phyloP scores from a whole-genome alignment of 345 rosid genomes.

The Hypericum androsaemum region DNA sequence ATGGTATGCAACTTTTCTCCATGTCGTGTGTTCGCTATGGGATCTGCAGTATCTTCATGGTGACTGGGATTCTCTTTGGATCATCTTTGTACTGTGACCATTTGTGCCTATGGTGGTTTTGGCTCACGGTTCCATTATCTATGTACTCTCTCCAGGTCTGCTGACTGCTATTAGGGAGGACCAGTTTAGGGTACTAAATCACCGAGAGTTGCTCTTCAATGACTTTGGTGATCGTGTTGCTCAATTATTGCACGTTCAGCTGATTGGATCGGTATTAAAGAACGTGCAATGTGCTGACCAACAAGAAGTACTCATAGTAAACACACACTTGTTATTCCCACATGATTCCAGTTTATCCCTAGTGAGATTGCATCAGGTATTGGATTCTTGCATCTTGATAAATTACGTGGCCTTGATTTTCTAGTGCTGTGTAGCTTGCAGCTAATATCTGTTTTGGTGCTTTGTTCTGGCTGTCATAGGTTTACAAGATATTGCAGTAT shows the following conservation, averaged over 20 bases:
- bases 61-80: too few species aligned
- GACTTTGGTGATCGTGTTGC: slow-evolving; percentile 96
- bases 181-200: slow-evolving; percentile 44
- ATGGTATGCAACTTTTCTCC: background rate
- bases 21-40: too few species aligned
- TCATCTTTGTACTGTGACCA: too few species aligned
- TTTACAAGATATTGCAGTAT: slow-evolving; percentile 66
- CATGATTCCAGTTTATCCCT: slow-evolving; percentile 70
- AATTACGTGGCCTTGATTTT: too few species aligned
- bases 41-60: too few species aligned
- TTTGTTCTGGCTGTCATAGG: slow-evolving; percentile 31
- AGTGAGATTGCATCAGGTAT: slow-evolving; percentile 63
- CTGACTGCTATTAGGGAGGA: slow-evolving; percentile 69
- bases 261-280: slow-evolving; percentile 35
- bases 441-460: too few species aligned
- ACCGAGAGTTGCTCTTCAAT: slow-evolving; percentile 67
- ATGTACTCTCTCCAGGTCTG: slow-evolving; percentile 39
- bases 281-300: slow-evolving; percentile 22
- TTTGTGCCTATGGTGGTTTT: too few species aligned
- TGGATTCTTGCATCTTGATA: too few species aligned
- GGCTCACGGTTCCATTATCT: background rate
- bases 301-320: slow-evolving; percentile 78
- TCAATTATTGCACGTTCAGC: slow-evolving; percentile 75
- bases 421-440: too few species aligned
- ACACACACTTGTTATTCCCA: slow-evolving; percentile 88